Conservation (phyloP, 2,329 filamentous ascomycete genomes). For the Pseudogymnoascus pannorum region DNA sequence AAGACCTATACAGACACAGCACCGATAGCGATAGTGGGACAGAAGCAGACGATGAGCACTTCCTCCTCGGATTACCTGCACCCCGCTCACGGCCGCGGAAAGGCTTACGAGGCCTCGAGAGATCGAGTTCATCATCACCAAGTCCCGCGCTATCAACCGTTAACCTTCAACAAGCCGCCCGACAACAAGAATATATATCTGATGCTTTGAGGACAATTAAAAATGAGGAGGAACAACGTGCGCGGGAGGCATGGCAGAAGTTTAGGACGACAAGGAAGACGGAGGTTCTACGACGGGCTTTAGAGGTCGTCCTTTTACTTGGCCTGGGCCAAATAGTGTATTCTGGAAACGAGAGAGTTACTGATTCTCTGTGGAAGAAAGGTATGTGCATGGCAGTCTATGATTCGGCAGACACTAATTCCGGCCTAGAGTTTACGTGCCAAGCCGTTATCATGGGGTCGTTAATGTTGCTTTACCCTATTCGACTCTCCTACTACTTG, state of each 20-base stretch:
- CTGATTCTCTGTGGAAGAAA: constrained; percentile 39
- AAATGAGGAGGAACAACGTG: constrained; percentile 15
- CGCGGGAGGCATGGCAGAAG: constrained; percentile 27
- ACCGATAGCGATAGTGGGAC: constrained; percentile 78
- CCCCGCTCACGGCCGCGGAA: constrained; percentile 68
- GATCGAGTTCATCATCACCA: constrained; percentile 44
- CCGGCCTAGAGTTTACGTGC: constrained; percentile 23
- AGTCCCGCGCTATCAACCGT: constrained; percentile 48
- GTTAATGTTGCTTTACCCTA: constrained; percentile 49
- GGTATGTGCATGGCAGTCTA: constrained; percentile 34
- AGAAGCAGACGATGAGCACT: constrained; percentile 90
- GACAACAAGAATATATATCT: constrained; percentile 12
- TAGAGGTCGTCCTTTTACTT: constrained; percentile 45
- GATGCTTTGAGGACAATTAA: constrained; percentile 4
- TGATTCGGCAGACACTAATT: constrained; percentile 17
- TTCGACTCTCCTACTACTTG: constrained; percentile 46
- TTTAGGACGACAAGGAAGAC: constrained; percentile 37
- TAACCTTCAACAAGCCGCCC: constrained; percentile 33
- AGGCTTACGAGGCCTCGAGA: constrained; percentile 60
- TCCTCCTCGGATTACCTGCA: constrained; percentile 77
- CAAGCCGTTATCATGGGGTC: constrained; percentile 27
- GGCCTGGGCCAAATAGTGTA: constrained; percentile 42
- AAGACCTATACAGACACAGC: constrained; percentile 20
- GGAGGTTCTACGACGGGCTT: constrained; percentile 44
- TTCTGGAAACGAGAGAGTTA: constrained; percentile 10